A percentile compares a stretch with the other conserved stretches of the same genome.
Conservation (phyloP, 176 grass and related monocot species). For the Saccharum spontaneum region DNA sequence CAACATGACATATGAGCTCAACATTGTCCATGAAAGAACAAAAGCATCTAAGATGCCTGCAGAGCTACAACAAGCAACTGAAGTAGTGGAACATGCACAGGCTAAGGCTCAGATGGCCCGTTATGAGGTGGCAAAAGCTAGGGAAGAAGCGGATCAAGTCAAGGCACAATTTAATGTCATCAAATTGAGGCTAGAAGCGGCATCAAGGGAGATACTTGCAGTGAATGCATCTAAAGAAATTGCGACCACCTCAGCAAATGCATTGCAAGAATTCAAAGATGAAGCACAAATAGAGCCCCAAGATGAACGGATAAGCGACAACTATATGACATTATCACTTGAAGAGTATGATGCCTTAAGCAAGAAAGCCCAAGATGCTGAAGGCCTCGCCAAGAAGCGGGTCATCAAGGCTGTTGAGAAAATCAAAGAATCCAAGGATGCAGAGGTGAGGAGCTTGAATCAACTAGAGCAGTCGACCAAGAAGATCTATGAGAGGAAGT, state of each 20-base stretch:
- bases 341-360: conserved; percentile 61
- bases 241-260: conserved; percentile 49
- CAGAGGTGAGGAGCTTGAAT: conserved; percentile 57
- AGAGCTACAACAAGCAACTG: conserved; percentile 49
- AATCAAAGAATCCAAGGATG: conserved; percentile 63
- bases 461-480: conserved; percentile 45
- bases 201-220: conserved; percentile 59
- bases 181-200: conserved; percentile 60
- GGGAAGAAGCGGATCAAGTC: conserved; percentile 50
- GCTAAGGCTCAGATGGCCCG: conserved; percentile 32
- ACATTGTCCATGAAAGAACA: conserved; percentile 34
- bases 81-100: conserved; percentile 48
- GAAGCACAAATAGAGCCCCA: conserved; percentile 18
- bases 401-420: conserved; percentile 57
- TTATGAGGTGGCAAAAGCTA: conserved; percentile 55
- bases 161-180: conserved; percentile 45
- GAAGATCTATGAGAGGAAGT: conserved; percentile 45
- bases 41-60: conserved; percentile 42
- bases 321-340: conserved; percentile 45
- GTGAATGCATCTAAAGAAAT: conserved; percentile 60
- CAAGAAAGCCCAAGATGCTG: conserved; percentile 56
- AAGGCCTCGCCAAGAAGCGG: conserved; percentile 48
- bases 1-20: conserved; percentile 37
- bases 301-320: conserved; percentile 14
- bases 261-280: conserved; percentile 45